Evolutionary conservation across 139 green algal species (phyloP).

Genomic region (Auxenochlorella protothecoides): DNA sequence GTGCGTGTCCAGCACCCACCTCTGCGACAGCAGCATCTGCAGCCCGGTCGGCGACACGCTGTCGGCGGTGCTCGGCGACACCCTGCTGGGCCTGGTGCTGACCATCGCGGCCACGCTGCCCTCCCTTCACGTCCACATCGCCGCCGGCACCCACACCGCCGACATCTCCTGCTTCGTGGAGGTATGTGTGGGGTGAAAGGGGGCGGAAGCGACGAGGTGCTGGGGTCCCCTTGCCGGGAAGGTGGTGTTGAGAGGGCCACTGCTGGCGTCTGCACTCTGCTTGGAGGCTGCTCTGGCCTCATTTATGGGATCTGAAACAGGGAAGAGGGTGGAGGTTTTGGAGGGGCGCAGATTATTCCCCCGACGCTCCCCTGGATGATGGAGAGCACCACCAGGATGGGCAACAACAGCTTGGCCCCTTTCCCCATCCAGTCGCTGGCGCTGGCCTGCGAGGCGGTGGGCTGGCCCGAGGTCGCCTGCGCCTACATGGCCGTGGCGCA

Average conservation of each 20-base stretch:
- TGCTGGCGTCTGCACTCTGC: too few relatives aligned
- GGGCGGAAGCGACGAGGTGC: too few relatives aligned
- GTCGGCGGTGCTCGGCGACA: conserved; percentile 53
- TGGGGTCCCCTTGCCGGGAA: too few relatives aligned
- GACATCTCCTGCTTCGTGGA: conserved; percentile 13
- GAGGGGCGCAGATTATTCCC: too few relatives aligned
- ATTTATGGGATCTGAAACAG: too few relatives aligned
- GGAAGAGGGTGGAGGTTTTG: too few relatives aligned
- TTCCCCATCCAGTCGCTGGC: not conserved
- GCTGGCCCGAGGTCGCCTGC: conserved; percentile 26
- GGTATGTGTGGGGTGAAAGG: not conserved
- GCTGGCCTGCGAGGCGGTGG: conserved; percentile 23
- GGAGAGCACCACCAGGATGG: too few relatives aligned
- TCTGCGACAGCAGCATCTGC: conserved; percentile 11
- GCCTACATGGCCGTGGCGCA: conserved; percentile 15
- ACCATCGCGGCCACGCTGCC: conserved; percentile 56
- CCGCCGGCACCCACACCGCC: not conserved
- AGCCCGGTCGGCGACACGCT: conserved; percentile 6
- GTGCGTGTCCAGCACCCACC: conserved; percentile 1
- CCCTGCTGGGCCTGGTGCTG: conserved; percentile 51
- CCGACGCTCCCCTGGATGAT: too few relatives aligned
- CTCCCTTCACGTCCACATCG: conserved; percentile 54
- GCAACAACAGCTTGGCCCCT: not conserved
- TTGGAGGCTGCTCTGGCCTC: too few relatives aligned
- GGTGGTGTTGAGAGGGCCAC: too few relatives aligned